phyloP scores from a whole-genome alignment of 192 early-diverging fungal genomes.

The Coemansia sp. region DNA sequence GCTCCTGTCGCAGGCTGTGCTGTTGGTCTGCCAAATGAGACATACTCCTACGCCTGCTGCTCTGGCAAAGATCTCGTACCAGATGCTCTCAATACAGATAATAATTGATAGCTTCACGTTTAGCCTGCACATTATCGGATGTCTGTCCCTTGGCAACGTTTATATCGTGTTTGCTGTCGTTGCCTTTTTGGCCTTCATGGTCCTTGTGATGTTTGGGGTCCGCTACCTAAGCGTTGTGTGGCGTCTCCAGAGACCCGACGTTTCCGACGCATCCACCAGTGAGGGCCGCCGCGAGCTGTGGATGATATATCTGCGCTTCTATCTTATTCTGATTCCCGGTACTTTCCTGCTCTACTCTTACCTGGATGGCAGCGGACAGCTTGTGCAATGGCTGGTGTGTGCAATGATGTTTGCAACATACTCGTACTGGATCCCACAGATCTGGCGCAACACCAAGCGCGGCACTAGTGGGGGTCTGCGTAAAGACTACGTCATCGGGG shows the following conservation, averaged over 20 bases:
- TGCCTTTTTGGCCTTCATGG: slow-evolving; percentile 65
- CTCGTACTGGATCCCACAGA: slow-evolving; percentile 86
- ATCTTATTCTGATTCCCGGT: slow-evolving; percentile 61
- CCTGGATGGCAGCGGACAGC: slow-evolving; percentile 52
- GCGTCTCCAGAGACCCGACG: slow-evolving; percentile 67
- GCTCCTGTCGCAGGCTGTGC: slow-evolving; percentile 22
- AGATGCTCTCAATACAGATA: slow-evolving; percentile 63
- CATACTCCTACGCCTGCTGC: slow-evolving; percentile 68
- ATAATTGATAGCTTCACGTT: slow-evolving; percentile 70
- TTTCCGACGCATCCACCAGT: slow-evolving; percentile 35
- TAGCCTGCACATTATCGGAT: slow-evolving; percentile 63
- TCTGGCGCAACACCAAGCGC: slow-evolving; percentile 67
- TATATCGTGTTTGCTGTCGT: slow-evolving; percentile 65
- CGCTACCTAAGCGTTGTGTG: slow-evolving; percentile 72
- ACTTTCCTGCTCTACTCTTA: slow-evolving; percentile 67
- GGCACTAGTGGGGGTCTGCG: slow-evolving; percentile 65
- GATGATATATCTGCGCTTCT: slow-evolving; percentile 30
- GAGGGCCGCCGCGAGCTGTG: slow-evolving; percentile 34
- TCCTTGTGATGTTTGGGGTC: slow-evolving; percentile 71
- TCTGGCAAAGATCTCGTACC: slow-evolving; percentile 69
- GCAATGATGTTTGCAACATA: slow-evolving; percentile 53
- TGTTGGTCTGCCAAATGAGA: slow-evolving; percentile 66
- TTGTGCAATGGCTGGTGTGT: slow-evolving; percentile 54
- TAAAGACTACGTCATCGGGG: slow-evolving; percentile 62
- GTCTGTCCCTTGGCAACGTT: slow-evolving; percentile 53